Conservation (phyloP, 257 asterid species). For the Solanum chmielewskii region DNA sequence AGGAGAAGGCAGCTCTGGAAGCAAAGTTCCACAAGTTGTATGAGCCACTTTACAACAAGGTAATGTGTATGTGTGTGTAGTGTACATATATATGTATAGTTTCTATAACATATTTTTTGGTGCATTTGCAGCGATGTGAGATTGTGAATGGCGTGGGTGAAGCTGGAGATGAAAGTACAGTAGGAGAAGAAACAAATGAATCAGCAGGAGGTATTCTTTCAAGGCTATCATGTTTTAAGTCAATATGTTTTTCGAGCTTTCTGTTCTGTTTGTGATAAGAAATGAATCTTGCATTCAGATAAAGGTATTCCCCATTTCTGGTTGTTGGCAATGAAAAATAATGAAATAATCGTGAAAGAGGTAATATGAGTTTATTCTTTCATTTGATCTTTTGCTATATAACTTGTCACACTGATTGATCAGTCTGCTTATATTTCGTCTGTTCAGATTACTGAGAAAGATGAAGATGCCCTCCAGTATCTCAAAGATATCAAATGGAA, state of each 20-base stretch:
- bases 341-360: constrained; percentile 65
- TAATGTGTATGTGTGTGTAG: background rate
- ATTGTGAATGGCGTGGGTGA: constrained; percentile 49
- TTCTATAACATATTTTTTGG: background rate
- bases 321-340: constrained; percentile 70
- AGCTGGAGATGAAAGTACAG: constrained; percentile 17
- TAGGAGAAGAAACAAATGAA: constrained; percentile 1
- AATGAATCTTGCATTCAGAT: constrained; percentile 13
- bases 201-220: constrained; percentile 8
- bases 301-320: constrained; percentile 85
- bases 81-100: background rate
- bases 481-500: constrained; percentile 72
- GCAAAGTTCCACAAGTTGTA: constrained; percentile 58
- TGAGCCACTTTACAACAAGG: constrained; percentile 49
- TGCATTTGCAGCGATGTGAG: constrained; percentile 35
- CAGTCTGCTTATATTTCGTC: background rate
- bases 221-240: background rate
- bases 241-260: background rate
- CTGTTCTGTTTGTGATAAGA: background rate
- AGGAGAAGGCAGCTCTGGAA: constrained; percentile 59
- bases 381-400: background rate
- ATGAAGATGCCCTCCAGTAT: constrained; percentile 64
- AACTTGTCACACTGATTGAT: background rate
- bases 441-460: constrained; percentile 56
- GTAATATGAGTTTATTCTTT: constrained; percentile 9